Base-by-base conservation (phyloP, 208 protist genomes). In the Leishmania tarentolae region DNA sequence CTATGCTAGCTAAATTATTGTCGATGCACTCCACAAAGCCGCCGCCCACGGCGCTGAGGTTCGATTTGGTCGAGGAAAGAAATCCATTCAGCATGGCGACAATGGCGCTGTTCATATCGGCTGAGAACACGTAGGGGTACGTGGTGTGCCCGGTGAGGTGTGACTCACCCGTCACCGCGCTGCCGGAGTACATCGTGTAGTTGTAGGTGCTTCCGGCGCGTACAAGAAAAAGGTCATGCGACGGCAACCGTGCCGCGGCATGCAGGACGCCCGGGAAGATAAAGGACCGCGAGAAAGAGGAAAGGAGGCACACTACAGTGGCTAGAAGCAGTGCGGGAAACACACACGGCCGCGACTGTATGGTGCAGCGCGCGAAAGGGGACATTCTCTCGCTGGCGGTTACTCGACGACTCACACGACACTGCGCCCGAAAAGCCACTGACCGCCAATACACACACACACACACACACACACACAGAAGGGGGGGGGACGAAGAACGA, bases 151-250 rank as follows among this genome's bases (percentile, higher is more conserved):
- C 72, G 5, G 69, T 70, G 15, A 76, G 42, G 53, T 82, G 76
- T 4, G 73, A 71, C 68, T 69, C 73, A 19, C 57, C 78, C 15
- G 52, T 73, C 24, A 81, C 76, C n/a, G 59, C 52, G 53, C n/a
- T 52, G 66, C 81, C 75, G 81, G 53, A 56, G 76, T 84, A 80
- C 81, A 84, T 84, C 53, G 81, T 70, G 81, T 84, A 84, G 6
- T 35, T 63, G 76, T 80, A 84, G 76, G 81, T 78, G 69, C 28
- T 77, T 40, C 76, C 81, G 6, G 68, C 5, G 37, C 76, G 81
- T 8, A 31, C 11, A 9, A 78, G 73, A 9, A 78, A 46, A 35
- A 76, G 53, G 15, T 74, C 44, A 24, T 37, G 40, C 21, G 73
- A 52, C 28, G 76, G 68, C 28, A 63, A 42, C 40, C 40, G 75